A percentile compares a stretch with the other conserved stretches of the same genome.
Evolutionary conservation across 2,329 filamentous ascomycete genomes (phyloP).

Genomic region (Chaetomiaceae sp.): DNA sequence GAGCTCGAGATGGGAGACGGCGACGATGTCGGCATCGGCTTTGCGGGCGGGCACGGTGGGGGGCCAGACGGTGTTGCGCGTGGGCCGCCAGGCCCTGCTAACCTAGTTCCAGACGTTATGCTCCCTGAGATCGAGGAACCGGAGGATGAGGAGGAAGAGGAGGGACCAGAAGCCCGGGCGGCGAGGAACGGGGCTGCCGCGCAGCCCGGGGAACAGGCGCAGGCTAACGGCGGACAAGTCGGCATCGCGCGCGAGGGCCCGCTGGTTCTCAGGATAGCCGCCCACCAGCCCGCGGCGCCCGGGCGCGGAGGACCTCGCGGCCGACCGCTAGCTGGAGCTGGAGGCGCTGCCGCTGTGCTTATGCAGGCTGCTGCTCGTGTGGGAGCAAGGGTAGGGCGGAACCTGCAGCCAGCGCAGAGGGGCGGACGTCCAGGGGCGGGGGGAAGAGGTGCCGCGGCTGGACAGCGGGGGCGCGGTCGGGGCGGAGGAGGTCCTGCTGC

Average conservation of each 20-base stretch:
- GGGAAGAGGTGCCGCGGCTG: not conserved
- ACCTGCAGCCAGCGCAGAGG: conserved; percentile 11
- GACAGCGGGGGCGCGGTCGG: conserved; percentile 9
- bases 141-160: conserved; percentile 32
- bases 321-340: conserved; percentile 22
- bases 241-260: conserved; percentile 51
- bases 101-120: conserved; percentile 14
- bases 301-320: conserved; percentile 26
- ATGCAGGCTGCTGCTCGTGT: conserved; percentile 6
- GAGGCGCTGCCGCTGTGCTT: conserved; percentile 6
- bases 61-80: conserved; percentile 22
- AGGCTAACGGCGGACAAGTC: conserved; percentile 30
- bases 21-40: conserved; percentile 42
- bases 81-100: not conserved
- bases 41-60: conserved; percentile 29
- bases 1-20: conserved; percentile 79
- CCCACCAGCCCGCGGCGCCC: conserved; percentile 26
- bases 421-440: conserved; percentile 3
- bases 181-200: conserved; percentile 22
- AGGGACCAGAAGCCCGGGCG: conserved; percentile 23
- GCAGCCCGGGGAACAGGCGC: conserved; percentile 20
- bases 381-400: conserved; percentile 7
- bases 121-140: conserved; percentile 30
- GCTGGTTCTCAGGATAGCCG: conserved; percentile 48
- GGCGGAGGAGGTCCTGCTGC: conserved; percentile 6